A percentile compares a stretch with the other conserved stretches of the same genome.
Evolutionary conservation across 768 basidiomycete genomes (phyloP).

Genomic region (Hypholoma sublateritium): DNA sequence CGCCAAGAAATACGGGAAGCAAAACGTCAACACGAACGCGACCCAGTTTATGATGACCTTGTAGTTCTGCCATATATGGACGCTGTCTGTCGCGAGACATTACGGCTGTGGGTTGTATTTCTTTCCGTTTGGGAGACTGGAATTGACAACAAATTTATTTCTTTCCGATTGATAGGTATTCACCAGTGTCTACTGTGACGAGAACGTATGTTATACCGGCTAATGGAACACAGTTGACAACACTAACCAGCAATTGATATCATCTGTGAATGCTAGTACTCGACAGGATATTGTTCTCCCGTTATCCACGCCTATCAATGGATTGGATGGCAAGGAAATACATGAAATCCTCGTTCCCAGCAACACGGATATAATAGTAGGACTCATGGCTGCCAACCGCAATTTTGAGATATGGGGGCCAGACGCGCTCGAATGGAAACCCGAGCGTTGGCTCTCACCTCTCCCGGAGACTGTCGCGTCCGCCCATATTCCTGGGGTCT

Average conservation of each 20-base stretch:
- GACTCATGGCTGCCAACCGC: slow-evolving; percentile 34
- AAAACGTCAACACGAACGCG: slow-evolving; percentile 4
- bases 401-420: slow-evolving; percentile 44
- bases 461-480: slow-evolving; percentile 23
- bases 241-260: neutral
- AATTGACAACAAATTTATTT: neutral
- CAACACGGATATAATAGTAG: slow-evolving; percentile 30
- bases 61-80: slow-evolving; percentile 36
- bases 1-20: slow-evolving; percentile 23
- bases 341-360: slow-evolving; percentile 34
- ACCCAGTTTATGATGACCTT: slow-evolving; percentile 35
- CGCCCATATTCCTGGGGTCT: slow-evolving; percentile 41
- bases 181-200: slow-evolving; percentile 19
- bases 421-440: slow-evolving; percentile 46
- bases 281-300: slow-evolving; percentile 20
- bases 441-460: slow-evolving; percentile 43
- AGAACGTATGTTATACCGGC: slow-evolving; percentile 15
- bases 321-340: slow-evolving; percentile 20
- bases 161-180: slow-evolving; percentile 9
- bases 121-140: neutral
- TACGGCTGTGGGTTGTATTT: slow-evolving; percentile 34
- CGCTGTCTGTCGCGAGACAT: slow-evolving; percentile 36
- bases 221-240: neutral
- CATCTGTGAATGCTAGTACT: slow-evolving; percentile 9
- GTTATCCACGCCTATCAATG: slow-evolving; percentile 19